These are phyloP conservation scores for Buxus sempervirens DNA, from an alignment of 164 flowering plant genomes.

Conservation along the genomic window DNA sequence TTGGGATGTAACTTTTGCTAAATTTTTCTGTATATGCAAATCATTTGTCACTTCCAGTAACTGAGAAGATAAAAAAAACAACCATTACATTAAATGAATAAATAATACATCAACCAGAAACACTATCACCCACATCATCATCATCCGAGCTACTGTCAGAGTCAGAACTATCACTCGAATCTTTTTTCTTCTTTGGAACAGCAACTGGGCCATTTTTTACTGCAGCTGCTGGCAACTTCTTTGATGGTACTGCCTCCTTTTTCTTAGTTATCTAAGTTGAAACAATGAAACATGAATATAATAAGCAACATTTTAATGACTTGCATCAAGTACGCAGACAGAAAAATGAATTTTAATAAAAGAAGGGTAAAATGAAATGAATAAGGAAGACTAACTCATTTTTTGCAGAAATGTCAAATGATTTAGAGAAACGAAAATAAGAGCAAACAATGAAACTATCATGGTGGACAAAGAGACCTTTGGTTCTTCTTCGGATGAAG, in stretches of 20 bases:
- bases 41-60: neutral
- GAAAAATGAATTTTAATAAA: neutral
- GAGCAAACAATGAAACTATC: too few relatives aligned
- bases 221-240: constrained; percentile 14
- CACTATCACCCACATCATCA: constrained; percentile 6
- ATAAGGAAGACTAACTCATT: too few relatives aligned
- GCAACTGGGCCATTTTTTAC: constrained; percentile 19
- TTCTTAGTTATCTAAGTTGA: constrained; percentile 16
- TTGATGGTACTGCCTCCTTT: constrained; percentile 18
- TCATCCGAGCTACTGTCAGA: constrained; percentile 32
- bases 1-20: neutral
- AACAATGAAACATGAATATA: neutral
- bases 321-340: neutral
- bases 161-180: constrained; percentile 19
- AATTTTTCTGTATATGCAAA: neutral
- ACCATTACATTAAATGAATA: neutral
- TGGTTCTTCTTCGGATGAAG: constrained; percentile 39
- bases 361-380: too few relatives aligned
- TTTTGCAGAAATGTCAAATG: too few relatives aligned
- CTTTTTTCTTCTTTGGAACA: constrained; percentile 22
- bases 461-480: neutral
- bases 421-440: too few relatives aligned
- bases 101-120: neutral
- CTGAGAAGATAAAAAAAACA: neutral
- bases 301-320: neutral